Evolutionary conservation across 2,329 filamentous ascomycete genomes (phyloP), one percentile per base, ranked within the genome.

Genomic region (Neonectria punicea): DNA sequence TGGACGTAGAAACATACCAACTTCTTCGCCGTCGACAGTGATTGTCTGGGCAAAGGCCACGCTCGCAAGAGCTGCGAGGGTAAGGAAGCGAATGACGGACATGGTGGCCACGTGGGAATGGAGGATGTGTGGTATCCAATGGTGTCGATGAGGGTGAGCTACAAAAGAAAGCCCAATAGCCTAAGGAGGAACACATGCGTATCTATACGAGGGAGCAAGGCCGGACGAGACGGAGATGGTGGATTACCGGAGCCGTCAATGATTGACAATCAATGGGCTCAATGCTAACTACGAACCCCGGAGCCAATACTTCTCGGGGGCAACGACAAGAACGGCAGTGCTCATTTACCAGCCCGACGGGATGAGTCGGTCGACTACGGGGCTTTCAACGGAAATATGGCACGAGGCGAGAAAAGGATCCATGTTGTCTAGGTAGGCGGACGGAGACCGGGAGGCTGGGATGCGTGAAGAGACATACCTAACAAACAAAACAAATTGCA

Each of bases 21-120:
- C 65, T 39, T 68, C 65, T 59, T 71, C 57, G 59, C 72, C 71
- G 53, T 71, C 60, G 51, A 74, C 60, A 51, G 59, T 66, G 53
- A 76, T 71, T 30, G 73, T 76, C 67, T 75, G 73, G 32, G 73
- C 73, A 58, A 62, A 57, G 51, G 66, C 60, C 13, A 60, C 54
- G 56, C 62, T 59, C 49, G 50, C 60, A 54, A 72, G 55, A 22
- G 63, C 62, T 28, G 66, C 67, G 25, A 63, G 55, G 51, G 67
- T 65, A n/a, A 69, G 54, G 53, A 69, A 61, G 25, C 58, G 65
- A 22, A 43, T 61, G 62, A 56, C 58, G 32, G 67, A 65, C 67
- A 69, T 67, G 53, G 44, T 58, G 30, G 34, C 63, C 61, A 60
- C 50, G 61, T 62, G 47, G 56, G 43, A 20, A 51, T 18, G 34